Conservation (phyloP, 768 basidiomycete species). For the Tylopilus vinaceipallidus region DNA sequence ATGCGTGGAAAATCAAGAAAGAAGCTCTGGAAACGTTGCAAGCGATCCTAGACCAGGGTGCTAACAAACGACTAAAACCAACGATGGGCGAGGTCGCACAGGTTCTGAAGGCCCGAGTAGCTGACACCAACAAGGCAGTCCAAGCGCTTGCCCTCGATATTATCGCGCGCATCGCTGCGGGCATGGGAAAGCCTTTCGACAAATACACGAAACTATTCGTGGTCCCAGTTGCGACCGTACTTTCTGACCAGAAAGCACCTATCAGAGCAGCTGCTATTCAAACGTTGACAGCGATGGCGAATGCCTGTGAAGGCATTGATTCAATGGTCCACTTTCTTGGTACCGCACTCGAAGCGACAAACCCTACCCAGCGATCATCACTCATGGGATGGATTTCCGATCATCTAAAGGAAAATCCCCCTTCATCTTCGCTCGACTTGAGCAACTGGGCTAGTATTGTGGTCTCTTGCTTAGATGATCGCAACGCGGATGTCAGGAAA, state of each 20-base stretch:
- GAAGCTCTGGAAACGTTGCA: constrained; percentile 88
- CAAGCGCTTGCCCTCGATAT: constrained; percentile 89
- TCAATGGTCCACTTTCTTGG: constrained; percentile 75
- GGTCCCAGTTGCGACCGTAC: constrained; percentile 73
- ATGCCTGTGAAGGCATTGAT: constrained; percentile 83
- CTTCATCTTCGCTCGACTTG: constrained; percentile 60
- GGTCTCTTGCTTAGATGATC: constrained; percentile 84
- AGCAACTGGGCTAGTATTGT: constrained; percentile 61
- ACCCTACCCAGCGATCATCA: constrained; percentile 83
- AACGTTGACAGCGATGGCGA: constrained; percentile 79
- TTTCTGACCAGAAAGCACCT: constrained; percentile 90
- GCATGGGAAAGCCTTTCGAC: constrained; percentile 96
- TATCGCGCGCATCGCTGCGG: constrained; percentile 82
- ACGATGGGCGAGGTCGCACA: constrained; percentile 91
- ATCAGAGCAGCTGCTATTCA: constrained; percentile 76
- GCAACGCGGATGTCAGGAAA: constrained; percentile 89
- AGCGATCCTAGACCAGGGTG: constrained; percentile 81
- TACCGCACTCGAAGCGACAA: constrained; percentile 78
- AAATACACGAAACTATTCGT: constrained; percentile 79
- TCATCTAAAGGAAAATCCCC: constrained; percentile 68
- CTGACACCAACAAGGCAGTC: constrained; percentile 92
- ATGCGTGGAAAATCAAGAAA: constrained; percentile 96
- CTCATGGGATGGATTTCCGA: constrained; percentile 78
- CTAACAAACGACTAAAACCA: constrained; percentile 90
- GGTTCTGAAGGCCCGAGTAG: constrained; percentile 83